Evolutionary conservation across 1,284 basidiomycete genomes (phyloP).

Genomic region (Inonotus hispidus): DNA sequence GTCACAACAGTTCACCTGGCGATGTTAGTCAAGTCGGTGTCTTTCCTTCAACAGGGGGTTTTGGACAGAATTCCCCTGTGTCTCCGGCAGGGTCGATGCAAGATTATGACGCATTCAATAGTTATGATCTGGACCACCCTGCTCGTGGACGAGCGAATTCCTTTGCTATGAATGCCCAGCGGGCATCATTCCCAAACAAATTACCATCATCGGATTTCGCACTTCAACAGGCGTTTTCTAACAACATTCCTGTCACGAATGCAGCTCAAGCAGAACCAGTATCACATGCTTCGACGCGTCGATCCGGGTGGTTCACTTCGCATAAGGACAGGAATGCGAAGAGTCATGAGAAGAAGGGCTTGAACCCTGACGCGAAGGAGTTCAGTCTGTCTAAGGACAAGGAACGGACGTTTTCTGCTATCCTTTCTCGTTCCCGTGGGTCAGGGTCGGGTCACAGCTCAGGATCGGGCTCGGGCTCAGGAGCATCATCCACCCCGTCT

Average conservation of each 20-base stretch:
- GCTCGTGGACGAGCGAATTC: slow-evolving; percentile 7
- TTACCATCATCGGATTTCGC: not conserved
- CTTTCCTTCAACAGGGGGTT: not conserved
- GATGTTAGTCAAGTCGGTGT: slow-evolving; percentile 46
- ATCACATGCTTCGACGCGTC: not conserved
- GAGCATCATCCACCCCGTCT: slow-evolving; percentile 12
- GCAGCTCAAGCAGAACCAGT: not conserved
- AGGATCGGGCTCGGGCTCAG: slow-evolving; percentile 3
- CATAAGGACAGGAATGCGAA: slow-evolving; percentile 13
- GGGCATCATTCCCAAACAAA: slow-evolving; percentile 9
- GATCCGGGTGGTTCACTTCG: slow-evolving; percentile 17
- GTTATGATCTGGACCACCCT: not conserved
- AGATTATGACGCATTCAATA: not conserved
- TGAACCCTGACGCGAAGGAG: slow-evolving; percentile 36
- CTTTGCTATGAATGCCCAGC: slow-evolving; percentile 13
- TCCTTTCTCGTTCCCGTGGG: slow-evolving; percentile 12
- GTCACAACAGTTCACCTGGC: slow-evolving; percentile 21
- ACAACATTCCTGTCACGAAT: not conserved
- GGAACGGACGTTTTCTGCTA: slow-evolving; percentile 16
- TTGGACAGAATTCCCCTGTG: not conserved
- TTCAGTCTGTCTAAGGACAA: slow-evolving; percentile 25
- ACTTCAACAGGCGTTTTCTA: not conserved
- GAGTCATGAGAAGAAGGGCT: slow-evolving; percentile 20
- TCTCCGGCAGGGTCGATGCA: slow-evolving; percentile 9
- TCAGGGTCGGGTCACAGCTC: not conserved